Percentiles rank a stretch among this genome's conserved stretches.
phyloP scores from a whole-genome alignment of 495 filamentous ascomycete genomes.

The Coniosporium apollinis region DNA sequence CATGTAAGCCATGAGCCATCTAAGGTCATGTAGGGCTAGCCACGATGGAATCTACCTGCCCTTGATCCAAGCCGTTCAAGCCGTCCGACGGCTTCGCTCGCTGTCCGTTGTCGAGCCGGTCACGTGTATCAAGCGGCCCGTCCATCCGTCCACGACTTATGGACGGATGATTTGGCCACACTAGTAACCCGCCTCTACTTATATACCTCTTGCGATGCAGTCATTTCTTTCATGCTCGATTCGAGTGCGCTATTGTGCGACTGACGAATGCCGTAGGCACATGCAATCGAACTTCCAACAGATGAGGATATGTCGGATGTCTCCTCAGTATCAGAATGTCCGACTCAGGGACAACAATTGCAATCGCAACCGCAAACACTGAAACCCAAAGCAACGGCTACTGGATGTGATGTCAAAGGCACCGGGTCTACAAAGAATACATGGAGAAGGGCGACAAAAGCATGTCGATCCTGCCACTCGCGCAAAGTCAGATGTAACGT shows the following conservation, averaged over 20 bases:
- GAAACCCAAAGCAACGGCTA: constrained; percentile 24
- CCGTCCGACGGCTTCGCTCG: not conserved
- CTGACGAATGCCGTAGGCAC: not conserved
- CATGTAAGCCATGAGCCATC: no score
- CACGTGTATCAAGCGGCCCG: not conserved
- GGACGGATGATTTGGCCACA: no score
- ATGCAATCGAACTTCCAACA: not conserved
- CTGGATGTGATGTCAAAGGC: constrained; percentile 19
- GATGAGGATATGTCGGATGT: constrained; percentile 3
- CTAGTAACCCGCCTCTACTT: no score
- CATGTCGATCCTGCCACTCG: constrained; percentile 70
- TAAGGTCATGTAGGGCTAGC: no score
- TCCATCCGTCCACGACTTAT: not conserved
- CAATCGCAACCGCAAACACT: constrained; percentile 7
- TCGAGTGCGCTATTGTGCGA: not conserved
- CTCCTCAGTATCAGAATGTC: constrained; percentile 14
- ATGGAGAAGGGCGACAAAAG: constrained; percentile 71
- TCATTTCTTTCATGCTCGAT: not conserved
- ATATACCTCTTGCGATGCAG: not conserved
- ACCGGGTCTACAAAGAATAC: constrained; percentile 34
- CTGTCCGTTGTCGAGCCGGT: not conserved
- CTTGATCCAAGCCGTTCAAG: not conserved
- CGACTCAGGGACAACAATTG: constrained; percentile 5
- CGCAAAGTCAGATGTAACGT: constrained; percentile 93
- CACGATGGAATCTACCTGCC: no score